Conservation (phyloP, 441 rosid genomes). For the Erysimum cheiri region DNA sequence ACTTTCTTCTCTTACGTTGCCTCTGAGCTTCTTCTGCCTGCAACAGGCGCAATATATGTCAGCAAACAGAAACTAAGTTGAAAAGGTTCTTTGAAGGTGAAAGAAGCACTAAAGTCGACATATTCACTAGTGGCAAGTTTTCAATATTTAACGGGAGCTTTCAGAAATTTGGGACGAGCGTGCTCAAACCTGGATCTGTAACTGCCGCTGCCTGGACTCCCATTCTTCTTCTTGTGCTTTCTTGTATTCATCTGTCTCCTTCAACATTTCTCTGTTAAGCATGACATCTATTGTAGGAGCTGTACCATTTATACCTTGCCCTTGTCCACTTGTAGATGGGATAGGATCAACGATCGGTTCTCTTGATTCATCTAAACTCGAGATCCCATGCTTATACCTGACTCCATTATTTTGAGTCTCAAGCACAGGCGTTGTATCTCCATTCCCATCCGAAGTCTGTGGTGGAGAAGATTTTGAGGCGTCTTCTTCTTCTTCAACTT, state of each 20-base stretch:
- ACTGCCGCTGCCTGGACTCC: slow-evolving; percentile 74
- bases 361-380: slow-evolving; percentile 35
- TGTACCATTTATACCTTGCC: slow-evolving; percentile 36
- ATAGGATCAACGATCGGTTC: slow-evolving; percentile 36
- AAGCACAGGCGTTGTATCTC: slow-evolving; percentile 20
- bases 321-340: slow-evolving; percentile 33
- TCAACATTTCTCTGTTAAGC: slow-evolving; percentile 72
- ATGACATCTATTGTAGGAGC: slow-evolving; percentile 51
- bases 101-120: neutral
- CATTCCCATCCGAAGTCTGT: slow-evolving; percentile 25
- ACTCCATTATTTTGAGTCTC: slow-evolving; percentile 30
- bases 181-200: slow-evolving; percentile 69
- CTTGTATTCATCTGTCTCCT: slow-evolving; percentile 84
- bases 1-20: slow-evolving; percentile 68
- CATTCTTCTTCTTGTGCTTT: slow-evolving; percentile 80
- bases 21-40: slow-evolving; percentile 81
- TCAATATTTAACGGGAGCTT: neutral
- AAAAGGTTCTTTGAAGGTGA: slow-evolving; percentile 5
- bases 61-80: neutral
- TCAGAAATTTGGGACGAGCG: slow-evolving; percentile 5
- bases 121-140: slow-evolving; percentile 2
- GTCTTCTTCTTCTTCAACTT: slow-evolving; percentile 31
- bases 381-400: slow-evolving; percentile 37
- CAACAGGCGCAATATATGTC: slow-evolving; percentile 26
- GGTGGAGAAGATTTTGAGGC: slow-evolving; percentile 23